Base-by-base conservation (phyloP, 1,284 basidiomycete genomes). In the Coriolopsis trogii region DNA sequence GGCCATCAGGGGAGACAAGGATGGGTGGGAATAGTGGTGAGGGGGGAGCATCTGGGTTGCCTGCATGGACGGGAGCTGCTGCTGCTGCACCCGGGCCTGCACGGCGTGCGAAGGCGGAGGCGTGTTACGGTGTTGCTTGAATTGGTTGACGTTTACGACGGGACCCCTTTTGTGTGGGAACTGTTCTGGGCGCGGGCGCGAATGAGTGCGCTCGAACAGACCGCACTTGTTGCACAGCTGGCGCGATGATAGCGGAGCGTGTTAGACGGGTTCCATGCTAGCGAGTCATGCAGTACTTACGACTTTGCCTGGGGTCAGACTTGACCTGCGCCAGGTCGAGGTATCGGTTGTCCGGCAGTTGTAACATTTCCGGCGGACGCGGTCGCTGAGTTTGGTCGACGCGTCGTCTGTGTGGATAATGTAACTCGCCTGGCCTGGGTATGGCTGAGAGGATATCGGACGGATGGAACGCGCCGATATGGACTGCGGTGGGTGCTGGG, bases 151-250 rank as follows among this genome's bases (percentile, higher is more conserved):
- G 71, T 51, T 67, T 15, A 84, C 78, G 34, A 88, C 72, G 0
- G 87, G 85, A 1, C 87, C 87, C 30, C 87, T 79, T 62, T 87
- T 87, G 72, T 89, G 87, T 12, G 87, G 87, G 68, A 91, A 90
- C 62, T 90, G 89, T 53, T 89, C 87, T 0, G 88, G 88, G 37
- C 89, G 75, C 12, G 89, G 85, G 16, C 88, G 80, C 16, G 85
- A 87, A 67, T 91, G 89, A 0, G 89, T 91, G 48, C 89, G 82
- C 67, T 91, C 89, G 62, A 91, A 91, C 8, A 91, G 71, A 20
- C 89, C 89, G 63, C 89, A 91, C 65, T 91, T 91, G 77, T 91
- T 91, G 74, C 89, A 91, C n/a, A 91, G 77, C 87, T 91, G 55
- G 3, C 20, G 45, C 15, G 5, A 31, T 23, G 38, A 29, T 16